Base-by-base conservation (phyloP, 441 rosid genomes). In the Adansonia rubrostipa region DNA sequence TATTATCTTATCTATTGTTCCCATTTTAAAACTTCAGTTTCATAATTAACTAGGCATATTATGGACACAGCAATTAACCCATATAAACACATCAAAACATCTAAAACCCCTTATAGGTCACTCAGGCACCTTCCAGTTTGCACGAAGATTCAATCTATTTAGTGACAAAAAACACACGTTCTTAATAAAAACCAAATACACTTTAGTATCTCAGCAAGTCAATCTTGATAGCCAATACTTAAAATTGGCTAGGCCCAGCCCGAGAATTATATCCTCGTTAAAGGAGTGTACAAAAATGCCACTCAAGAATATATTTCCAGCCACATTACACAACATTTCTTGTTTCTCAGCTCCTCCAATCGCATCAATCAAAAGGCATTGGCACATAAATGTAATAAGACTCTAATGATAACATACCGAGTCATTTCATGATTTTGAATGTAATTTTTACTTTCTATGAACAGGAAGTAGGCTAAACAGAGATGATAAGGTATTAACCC, bases 151-250 rank as follows among this genome's bases (percentile, higher is more conserved):
- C 7, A 67, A 42, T 42, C 19, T 28, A 28, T 28, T 28, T 24
- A 13, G 47, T 28, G 28, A 51, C 62, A 28, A 28, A 15, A 67
- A 44, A 28, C 74, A 71, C 13, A 51, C 14, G 61, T 14, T 70
- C 20, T 14, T 6, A 48, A 42, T 69, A 60, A 22, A 9, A 69
- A 69, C 54, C 73, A 65, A 65, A 65, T 15, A 40, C 48, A 6
- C 70, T 7, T 36, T 36, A 42, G 11, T 17, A 6, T 9, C 42
- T 42, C 8, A 42, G 28, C 71, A 66, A 42, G 28, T 66, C 24
- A 42, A 44, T 67, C 72, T 67, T 45, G 54, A 67, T 11, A 44
- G 45, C 54, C 45, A 67, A 68, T 14, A 42, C 36, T 68, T 68
- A 5, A 44, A 11, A 11, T 47, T 44, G 36, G 54, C 54, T 44